Percentiles rank a stretch among this genome's conserved stretches.
Conservation (phyloP, 306 rosid genomes). For the Comarum palustre region DNA sequence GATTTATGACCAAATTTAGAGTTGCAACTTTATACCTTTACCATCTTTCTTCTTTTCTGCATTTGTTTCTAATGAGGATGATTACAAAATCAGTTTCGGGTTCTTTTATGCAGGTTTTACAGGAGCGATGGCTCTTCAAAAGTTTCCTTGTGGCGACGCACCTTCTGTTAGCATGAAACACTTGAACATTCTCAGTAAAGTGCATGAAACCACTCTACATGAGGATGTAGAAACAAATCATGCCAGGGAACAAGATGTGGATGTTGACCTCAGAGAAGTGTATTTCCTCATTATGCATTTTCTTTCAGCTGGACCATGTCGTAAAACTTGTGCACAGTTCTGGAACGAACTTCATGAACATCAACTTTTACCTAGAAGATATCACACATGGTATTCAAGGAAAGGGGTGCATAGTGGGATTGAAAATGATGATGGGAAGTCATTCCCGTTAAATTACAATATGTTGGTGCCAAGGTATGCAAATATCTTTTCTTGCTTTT, state of each 20-base stretch:
- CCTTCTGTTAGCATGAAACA: slow-evolving; percentile 58
- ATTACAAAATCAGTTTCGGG: neutral
- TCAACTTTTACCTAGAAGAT: slow-evolving; percentile 92
- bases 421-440: slow-evolving; percentile 71
- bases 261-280: slow-evolving; percentile 80
- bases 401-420: slow-evolving; percentile 57
- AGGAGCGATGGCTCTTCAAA: slow-evolving; percentile 83
- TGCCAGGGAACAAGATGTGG: slow-evolving; percentile 55
- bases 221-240: slow-evolving; percentile 42
- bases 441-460: slow-evolving; percentile 75
- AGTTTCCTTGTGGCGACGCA: slow-evolving; percentile 63
- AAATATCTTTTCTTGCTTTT: slow-evolving; percentile 12
- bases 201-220: slow-evolving; percentile 43
- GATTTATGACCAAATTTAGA: neutral
- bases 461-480: slow-evolving; percentile 77
- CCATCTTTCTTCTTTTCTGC: neutral
- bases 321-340: slow-evolving; percentile 62
- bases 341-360: slow-evolving; percentile 92
- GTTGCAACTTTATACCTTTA: neutral
- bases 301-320: slow-evolving; percentile 94
- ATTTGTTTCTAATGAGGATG: neutral
- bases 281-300: slow-evolving; percentile 97
- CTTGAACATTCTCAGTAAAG: slow-evolving; percentile 55
- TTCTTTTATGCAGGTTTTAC: slow-evolving; percentile 34
- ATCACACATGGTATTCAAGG: slow-evolving; percentile 96